A percentile compares a stretch with the other conserved stretches of the same genome.
phyloP scores from a whole-genome alignment of 2,329 filamentous ascomycete genomes.

The Pseudogymnoascus destructans region DNA sequence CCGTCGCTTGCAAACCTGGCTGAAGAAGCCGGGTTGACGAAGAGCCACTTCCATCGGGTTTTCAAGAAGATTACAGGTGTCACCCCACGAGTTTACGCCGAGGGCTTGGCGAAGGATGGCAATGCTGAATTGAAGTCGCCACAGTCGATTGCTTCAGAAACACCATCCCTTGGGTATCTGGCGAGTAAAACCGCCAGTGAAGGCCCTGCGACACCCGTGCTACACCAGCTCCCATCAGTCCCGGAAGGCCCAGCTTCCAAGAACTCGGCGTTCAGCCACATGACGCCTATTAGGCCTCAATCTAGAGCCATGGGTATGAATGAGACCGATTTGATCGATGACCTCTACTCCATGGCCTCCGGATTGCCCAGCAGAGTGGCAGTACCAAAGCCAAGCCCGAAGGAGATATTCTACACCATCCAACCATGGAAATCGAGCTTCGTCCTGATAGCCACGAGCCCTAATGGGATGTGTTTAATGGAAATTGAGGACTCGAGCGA shows the following conservation, averaged over 20 bases:
- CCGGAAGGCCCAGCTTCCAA: not conserved
- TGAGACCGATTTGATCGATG: not conserved
- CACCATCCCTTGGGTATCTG: constrained; percentile 4
- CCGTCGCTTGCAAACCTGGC: constrained; percentile 36
- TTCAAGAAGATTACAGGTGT: constrained; percentile 42
- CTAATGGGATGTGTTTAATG: constrained; percentile 4
- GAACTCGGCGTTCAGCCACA: not conserved
- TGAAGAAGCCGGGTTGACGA: constrained; percentile 37
- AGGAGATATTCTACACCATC: constrained; percentile 5
- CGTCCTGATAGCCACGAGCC: constrained; percentile 4
- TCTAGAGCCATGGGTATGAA: not conserved
- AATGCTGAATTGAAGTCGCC: constrained; percentile 20
- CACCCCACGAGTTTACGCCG: constrained; percentile 25
- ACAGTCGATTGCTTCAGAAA: not conserved
- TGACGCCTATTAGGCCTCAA: not conserved
- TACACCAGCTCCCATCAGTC: not conserved
- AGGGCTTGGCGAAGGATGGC: constrained; percentile 8
- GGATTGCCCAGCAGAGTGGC: constrained; percentile 4
- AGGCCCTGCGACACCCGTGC: not conserved
- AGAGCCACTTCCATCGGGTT: constrained; percentile 45
- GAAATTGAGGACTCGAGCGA: constrained; percentile 6
- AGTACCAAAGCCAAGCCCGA: not conserved
- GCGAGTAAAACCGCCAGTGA: constrained; percentile 6
- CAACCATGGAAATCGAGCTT: not conserved
- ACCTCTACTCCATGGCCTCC: not conserved